A percentile compares a stretch with the other conserved stretches of the same genome.
phyloP scores from a whole-genome alignment of 1,284 basidiomycete genomes.

The Trichosporon sp. region DNA sequence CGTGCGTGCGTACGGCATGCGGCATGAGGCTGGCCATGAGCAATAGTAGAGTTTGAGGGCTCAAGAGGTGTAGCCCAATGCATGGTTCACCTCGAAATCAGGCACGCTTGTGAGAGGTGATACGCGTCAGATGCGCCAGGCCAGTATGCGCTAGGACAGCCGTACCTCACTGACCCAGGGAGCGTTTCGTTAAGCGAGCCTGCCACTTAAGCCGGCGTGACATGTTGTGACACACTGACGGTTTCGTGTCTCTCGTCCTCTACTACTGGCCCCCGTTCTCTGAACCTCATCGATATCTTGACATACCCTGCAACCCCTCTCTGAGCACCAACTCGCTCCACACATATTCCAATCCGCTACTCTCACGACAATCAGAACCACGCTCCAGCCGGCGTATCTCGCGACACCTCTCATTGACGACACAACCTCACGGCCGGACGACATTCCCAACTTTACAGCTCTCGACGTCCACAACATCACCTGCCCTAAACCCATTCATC shows the following conservation, averaged over 20 bases:
- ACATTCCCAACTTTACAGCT: background rate
- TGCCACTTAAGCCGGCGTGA: background rate
- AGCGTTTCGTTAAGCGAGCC: background rate
- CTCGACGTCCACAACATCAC: background rate
- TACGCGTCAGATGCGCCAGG: background rate
- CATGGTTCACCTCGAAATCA: background rate
- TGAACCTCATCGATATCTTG: background rate
- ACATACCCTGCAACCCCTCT: background rate
- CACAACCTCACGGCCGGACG: background rate
- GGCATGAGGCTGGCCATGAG: too few species aligned
- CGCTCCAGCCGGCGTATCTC: background rate
- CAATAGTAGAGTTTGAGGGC: too few species aligned
- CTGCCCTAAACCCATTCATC: background rate
- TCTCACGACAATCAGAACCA: background rate
- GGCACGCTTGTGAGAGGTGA: background rate
- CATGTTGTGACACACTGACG: background rate
- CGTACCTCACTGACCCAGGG: background rate
- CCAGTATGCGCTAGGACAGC: background rate
- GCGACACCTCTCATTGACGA: background rate
- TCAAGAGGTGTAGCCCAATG: background rate
- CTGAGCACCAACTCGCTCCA: background rate
- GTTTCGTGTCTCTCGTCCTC: conserved; percentile 2
- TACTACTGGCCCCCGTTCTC: background rate
- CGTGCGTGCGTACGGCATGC: too few species aligned
- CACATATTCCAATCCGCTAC: background rate